Evolutionary conservation across 2,329 filamentous ascomycete species (phyloP), one percentile per base, ranked within the genome.

Genomic region (Aspergillus novoparasiticus): DNA sequence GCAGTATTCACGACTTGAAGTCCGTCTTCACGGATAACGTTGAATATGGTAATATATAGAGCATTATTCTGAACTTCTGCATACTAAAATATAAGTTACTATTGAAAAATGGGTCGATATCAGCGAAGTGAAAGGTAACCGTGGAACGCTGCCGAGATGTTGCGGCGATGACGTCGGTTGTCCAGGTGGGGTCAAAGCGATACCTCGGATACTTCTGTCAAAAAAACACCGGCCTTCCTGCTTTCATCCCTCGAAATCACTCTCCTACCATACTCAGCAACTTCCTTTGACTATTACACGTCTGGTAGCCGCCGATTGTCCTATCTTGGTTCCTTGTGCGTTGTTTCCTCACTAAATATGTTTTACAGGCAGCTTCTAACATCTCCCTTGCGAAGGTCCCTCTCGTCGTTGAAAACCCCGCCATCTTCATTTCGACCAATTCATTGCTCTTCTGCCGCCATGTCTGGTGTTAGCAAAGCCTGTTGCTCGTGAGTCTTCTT

Each of bases 381-480:
- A 58, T 54, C 59, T 30, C 63, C 68, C 50, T 63, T 74, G 21
- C 63, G 65, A 66, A 73, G 69, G 65, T 65, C 65, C 39, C 63
- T 64, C 51, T 26, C 64, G 14, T 67, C 65, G 11, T 21, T 63
- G 19, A 66, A 64, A 62, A n/a, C 54, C 62, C 56, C 60, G 57
- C 41, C 50, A 50, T 21, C 9, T 56, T 26, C 53, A 10, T 58
- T 64, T 30, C 63, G 67, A 39, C 57, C 61, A 11, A 61, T 70
- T 32, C 70, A 73, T 59, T 71, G 64, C 61, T 71, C 69, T 23
- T 68, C 70, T 53, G 53, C 66, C 61, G 61, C 60, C 61, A 80
- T 79, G 79, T 75, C 78, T 62, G 72, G 76, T 68, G 73, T 80
- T 64, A 81, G 77, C 71, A 78, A 81, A 70, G 79, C 79, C 36